Evolutionary conservation across 805 yeast species (phyloP).

Genomic region (Soucietia sequanensis): DNA sequence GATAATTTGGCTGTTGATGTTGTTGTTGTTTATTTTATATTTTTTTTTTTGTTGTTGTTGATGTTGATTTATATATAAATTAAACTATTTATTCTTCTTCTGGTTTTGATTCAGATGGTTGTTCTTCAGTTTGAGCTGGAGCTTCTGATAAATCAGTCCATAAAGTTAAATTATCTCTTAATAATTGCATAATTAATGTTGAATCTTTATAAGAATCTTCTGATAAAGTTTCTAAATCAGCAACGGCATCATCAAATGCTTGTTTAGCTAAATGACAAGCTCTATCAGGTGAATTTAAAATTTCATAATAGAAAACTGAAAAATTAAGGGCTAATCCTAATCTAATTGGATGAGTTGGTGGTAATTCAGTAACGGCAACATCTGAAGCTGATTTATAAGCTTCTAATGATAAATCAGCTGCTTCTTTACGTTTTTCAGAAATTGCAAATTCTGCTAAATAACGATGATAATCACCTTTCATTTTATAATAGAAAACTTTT

Average conservation of each 20-base stretch:
- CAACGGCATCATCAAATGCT: constrained; percentile 98
- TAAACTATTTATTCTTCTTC: constrained; percentile 16
- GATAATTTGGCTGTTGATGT: not conserved
- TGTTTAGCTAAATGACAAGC: constrained; percentile 99
- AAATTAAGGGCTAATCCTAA: constrained; percentile 96
- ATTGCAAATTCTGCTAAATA: constrained; percentile 96
- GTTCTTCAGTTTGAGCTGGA: constrained; percentile 41
- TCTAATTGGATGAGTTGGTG: constrained; percentile 98
- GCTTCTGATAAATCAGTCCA: constrained; percentile 97
- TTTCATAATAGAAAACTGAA: constrained; percentile 97
- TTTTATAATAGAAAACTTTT: constrained; percentile 96
- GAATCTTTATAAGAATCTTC: constrained; percentile 99
- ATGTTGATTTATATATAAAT: constrained; percentile 1
- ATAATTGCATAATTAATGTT: constrained; percentile 97
- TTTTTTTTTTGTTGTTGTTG: not conserved
- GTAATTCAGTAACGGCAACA: constrained; percentile 93
- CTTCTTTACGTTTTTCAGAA: constrained; percentile 86
- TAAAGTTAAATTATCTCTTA: constrained; percentile 96
- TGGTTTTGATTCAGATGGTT: constrained; percentile 17
- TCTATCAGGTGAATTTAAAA: constrained; percentile 96
- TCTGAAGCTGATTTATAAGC: constrained; percentile 95
- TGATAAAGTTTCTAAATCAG: constrained; percentile 94
- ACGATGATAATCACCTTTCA: constrained; percentile 99
- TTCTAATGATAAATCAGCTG: constrained; percentile 89
- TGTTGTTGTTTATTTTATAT: not conserved